These are phyloP conservation scores for Inga oerstediana DNA, from an alignment of 306 rosid species.

Conservation along the genomic window DNA sequence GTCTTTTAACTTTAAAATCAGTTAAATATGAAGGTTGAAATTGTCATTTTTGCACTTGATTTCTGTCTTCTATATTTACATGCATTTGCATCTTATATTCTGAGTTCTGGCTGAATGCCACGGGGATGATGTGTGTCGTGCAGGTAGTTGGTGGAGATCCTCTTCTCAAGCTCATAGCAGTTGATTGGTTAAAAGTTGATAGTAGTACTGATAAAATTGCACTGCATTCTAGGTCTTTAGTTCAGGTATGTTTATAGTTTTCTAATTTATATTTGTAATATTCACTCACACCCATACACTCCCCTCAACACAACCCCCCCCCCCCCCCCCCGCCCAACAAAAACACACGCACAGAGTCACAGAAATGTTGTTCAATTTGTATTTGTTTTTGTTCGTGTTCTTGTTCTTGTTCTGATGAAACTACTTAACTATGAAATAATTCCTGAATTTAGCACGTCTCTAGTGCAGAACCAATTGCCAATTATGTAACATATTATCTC, in stretches of 20 bases:
- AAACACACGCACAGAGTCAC: background rate
- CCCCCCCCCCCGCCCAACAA: background rate
- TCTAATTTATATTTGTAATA: slow-evolving; percentile 23
- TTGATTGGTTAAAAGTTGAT: slow-evolving; percentile 87
- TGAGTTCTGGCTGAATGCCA: slow-evolving; percentile 30
- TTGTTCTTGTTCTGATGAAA: background rate
- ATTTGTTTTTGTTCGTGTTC: background rate
- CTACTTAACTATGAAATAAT: slow-evolving; percentile 1
- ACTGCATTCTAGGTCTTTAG: slow-evolving; percentile 63
- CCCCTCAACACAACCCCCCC: background rate
- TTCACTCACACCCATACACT: background rate
- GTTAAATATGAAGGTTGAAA: background rate
- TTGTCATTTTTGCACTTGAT: background rate
- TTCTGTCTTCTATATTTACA: slow-evolving; percentile 19
- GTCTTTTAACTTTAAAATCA: slow-evolving; percentile 20
- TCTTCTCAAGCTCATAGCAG: slow-evolving; percentile 80
- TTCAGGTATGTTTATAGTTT: slow-evolving; percentile 62
- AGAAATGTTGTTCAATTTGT: slow-evolving; percentile 16
- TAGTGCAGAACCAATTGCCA: background rate
- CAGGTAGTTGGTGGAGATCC: slow-evolving; percentile 92
- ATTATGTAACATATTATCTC: background rate
- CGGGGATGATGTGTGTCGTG: slow-evolving; percentile 12
- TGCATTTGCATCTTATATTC: slow-evolving; percentile 22
- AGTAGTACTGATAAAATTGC: slow-evolving; percentile 64
- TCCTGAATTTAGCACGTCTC: slow-evolving; percentile 15